Conservation (phyloP, 352 stramenopile species). For the Plasmopara halstedii region DNA sequence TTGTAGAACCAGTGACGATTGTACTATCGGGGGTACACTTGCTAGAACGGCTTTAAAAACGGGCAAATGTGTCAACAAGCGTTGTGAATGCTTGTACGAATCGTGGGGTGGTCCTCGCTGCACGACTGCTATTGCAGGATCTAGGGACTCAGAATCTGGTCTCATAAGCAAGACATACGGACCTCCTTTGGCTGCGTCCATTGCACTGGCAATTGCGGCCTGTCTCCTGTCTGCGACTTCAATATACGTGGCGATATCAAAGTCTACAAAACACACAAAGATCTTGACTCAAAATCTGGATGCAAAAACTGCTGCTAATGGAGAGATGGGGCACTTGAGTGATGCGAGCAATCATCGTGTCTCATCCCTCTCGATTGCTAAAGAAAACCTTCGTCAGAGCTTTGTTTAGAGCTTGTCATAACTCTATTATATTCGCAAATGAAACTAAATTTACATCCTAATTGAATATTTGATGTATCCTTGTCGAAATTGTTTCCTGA, state of each 20-base stretch:
- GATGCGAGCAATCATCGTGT: background rate
- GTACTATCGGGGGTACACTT: constrained; percentile 34
- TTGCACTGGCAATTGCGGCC: constrained; percentile 20
- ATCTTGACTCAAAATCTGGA: constrained; percentile 10
- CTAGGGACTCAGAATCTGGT: constrained; percentile 1
- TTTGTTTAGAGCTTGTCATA: constrained; percentile 29
- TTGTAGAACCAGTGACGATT: constrained; percentile 39
- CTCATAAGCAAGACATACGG: constrained; percentile 21
- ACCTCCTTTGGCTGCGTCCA: constrained; percentile 24
- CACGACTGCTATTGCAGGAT: constrained; percentile 28
- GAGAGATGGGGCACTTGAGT: background rate
- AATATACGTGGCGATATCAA: constrained; percentile 12
- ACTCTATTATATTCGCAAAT: constrained; percentile 1
- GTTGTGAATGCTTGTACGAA: constrained; percentile 34
- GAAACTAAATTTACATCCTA: too few relatives aligned
- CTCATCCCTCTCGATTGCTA: constrained; percentile 1
- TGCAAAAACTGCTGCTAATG: constrained; percentile 5
- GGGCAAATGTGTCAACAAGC: constrained; percentile 39
- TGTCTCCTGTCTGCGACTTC: constrained; percentile 27
- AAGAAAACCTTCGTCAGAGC: constrained; percentile 41
- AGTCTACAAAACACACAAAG: constrained; percentile 13
- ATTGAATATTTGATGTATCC: too few relatives aligned
- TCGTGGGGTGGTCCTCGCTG: constrained; percentile 55
- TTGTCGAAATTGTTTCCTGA: too few relatives aligned
- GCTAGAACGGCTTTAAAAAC: constrained; percentile 27